Percentiles rank a stretch among this genome's conserved stretches.
These are phyloP conservation scores for Chrysanthemum lavandulifolium DNA, from an alignment of 129 eudicot genomes.

Conservation along the genomic window DNA sequence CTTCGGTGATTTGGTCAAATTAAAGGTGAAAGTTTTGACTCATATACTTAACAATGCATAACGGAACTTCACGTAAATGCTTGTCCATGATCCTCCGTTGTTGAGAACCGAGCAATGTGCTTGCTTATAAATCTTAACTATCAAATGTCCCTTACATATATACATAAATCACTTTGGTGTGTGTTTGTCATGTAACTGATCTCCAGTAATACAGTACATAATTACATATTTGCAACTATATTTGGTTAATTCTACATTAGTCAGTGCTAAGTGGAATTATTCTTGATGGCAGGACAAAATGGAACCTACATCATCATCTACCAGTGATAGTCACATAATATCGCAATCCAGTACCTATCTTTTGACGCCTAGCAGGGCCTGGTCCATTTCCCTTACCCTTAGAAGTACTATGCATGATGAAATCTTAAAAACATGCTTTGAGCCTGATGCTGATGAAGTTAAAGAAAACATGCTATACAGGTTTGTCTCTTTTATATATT, in stretches of 20 bases:
- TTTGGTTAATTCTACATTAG: not conserved
- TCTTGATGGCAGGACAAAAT: constrained; percentile 43
- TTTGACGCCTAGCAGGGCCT: constrained; percentile 73
- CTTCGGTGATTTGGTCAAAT: not conserved
- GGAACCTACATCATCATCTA: constrained; percentile 52
- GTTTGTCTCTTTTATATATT: constrained; percentile 35
- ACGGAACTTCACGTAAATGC: no score
- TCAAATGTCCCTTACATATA: no score
- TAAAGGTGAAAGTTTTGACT: no score
- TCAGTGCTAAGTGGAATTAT: constrained; percentile 8
- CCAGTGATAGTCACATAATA: constrained; percentile 31
- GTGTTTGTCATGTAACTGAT: not conserved
- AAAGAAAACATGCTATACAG: constrained; percentile 63
- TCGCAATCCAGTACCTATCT: constrained; percentile 35
- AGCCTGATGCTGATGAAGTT: constrained; percentile 41
- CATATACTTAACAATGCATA: no score
- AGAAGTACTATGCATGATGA: constrained; percentile 64
- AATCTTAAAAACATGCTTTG: constrained; percentile 56
- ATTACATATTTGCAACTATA: constrained; percentile 2
- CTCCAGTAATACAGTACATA: not conserved
- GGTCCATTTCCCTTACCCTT: constrained; percentile 77
- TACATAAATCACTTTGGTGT: no score
- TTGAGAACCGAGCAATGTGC: no score
- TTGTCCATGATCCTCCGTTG: no score
- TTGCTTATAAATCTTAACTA: no score